A percentile compares a stretch with the other conserved stretches of the same genome.
phyloP scores from a whole-genome alignment of 768 basidiomycete species.

The Boletus huronensis region DNA sequence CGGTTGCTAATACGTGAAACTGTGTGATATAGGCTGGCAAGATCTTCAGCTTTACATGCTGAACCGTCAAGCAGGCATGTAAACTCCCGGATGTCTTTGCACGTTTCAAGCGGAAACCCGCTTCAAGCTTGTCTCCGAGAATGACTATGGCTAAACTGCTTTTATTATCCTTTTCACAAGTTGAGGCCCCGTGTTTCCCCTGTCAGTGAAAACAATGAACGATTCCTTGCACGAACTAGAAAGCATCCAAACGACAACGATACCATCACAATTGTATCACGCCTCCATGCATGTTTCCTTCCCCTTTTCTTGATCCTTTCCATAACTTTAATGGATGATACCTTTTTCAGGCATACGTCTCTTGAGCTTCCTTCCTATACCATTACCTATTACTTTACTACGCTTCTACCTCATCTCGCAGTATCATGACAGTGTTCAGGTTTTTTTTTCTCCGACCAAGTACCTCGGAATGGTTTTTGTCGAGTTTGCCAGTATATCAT shows the following conservation, averaged over 20 bases:
- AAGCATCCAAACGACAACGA: constrained; percentile 24
- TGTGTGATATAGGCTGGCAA: constrained; percentile 59
- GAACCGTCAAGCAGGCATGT: constrained; percentile 71
- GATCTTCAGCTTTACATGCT: constrained; percentile 73
- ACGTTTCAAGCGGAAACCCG: not conserved
- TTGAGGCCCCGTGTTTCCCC: constrained; percentile 6
- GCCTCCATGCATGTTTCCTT: constrained; percentile 15
- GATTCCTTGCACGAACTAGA: constrained; percentile 28
- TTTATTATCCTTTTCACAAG: not conserved
- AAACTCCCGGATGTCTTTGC: constrained; percentile 5
- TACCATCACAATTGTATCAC: constrained; percentile 28
- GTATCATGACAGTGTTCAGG: not conserved
- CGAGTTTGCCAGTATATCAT: constrained; percentile 15
- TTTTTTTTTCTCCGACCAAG: not conserved
- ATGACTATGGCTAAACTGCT: not conserved
- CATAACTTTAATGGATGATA: constrained; percentile 1
- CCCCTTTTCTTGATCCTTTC: constrained; percentile 1
- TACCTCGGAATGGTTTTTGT: constrained; percentile 14
- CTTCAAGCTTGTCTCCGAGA: not conserved
- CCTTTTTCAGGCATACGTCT: not conserved
- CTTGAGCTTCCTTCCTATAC: not conserved
- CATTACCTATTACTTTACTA: constrained; percentile 14
- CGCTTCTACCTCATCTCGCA: constrained; percentile 9
- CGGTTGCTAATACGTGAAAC: not conserved
- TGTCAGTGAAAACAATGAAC: constrained; percentile 14